Base-by-base conservation (phyloP, 2,329 filamentous ascomycete genomes). In the Talaromyces marneffei region DNA sequence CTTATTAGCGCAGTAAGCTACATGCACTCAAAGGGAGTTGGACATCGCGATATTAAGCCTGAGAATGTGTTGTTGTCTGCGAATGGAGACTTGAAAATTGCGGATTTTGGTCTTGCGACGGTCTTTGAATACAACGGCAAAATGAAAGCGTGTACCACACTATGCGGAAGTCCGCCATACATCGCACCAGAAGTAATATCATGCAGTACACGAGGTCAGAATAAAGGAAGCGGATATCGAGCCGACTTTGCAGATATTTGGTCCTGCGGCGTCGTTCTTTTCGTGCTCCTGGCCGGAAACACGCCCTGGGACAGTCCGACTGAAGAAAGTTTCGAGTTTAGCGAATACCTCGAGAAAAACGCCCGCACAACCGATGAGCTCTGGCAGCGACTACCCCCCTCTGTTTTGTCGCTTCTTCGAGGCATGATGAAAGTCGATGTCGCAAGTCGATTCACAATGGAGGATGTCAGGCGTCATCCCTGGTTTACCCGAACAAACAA, bases 231-330 rank as follows among this genome's bases (percentile, higher is more conserved):
- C 14, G 79, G 79, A 7, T 83, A 83, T 63, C 74, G 75, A 31
- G 87, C 92, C 7, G 91, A 97, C 64, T 77, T 91, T 44, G 90
- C 91, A 39, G 94, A 99, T 71, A 88, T 99, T 61, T 99, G 95
- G 95, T 97, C 92, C 16, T 97, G 92, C 69, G 94, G 94, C 35
- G 92, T 99, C 58, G 95, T 99, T n/a, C 81, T 99, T 3, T 99
- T 99, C 71, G 94, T 97, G 37, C 80, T 99, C 3, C 80, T 99
- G 3, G 92, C 96, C 1, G 94, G 94, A 9, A 99, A 99, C 72
- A 99, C 94, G 1, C 94, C 94, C 0, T 99, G 94, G 94, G 94
- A 97, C 70, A 90, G 94, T 71, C 94, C 94, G 0, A 93, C 92
- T 2, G 79, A 84, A 37, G 83, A 86, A 61, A 97, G 91, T 72